Evolutionary conservation across 2,329 filamentous ascomycete species (phyloP), one percentile per base, ranked within the genome.

Genomic region (Colletotrichum endophyticum): DNA sequence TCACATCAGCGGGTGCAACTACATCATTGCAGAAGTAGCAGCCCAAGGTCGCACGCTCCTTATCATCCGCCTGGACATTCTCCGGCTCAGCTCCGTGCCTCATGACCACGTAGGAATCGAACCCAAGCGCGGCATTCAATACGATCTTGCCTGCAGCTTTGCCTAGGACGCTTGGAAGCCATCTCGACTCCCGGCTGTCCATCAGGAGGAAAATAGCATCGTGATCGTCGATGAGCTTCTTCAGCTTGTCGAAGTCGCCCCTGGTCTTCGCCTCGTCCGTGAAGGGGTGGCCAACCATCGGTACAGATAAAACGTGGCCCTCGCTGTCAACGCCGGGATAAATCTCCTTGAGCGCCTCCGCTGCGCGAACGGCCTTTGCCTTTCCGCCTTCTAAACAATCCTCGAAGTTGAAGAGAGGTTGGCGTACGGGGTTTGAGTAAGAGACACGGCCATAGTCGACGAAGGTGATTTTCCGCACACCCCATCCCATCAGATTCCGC

Each of bases 11-110:
- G 27, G 97, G 97, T 8, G 96, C 95, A 66, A 99, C 96, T 30
- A 99, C 96, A 83, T 99, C 97, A 81, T 98, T 99, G 86, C 97
- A 99, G 85, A 99, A 99, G 84, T 99, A 99, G 85, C 97, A 99
- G 12, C 97, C 97, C 30, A 99, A 89, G 30, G 95, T 92, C 68
- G 92, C 88, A 70, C 92, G 88, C n/a, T 86, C 89, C 13, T 91
- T 88, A 67, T 89, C 87, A 2, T 76, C 70, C 11, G 73, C n/a
- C 56, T 71, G 39, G 5, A 57, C 64, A 9, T 78, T 25, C 57
- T 86, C 84, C 5, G 89, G 88, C 79, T 92, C 91, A 8, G 95
- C 89, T 2, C 97, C 97, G 84, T 99, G 97, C 73, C 97, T 92
- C 97, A 99, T 99, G 44, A 98, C 96, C 4, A 99, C 96, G 81